These are phyloP conservation scores for Cordyceps pruinosa DNA, from an alignment of 2,329 filamentous ascomycete genomes.

Conservation along the genomic window DNA sequence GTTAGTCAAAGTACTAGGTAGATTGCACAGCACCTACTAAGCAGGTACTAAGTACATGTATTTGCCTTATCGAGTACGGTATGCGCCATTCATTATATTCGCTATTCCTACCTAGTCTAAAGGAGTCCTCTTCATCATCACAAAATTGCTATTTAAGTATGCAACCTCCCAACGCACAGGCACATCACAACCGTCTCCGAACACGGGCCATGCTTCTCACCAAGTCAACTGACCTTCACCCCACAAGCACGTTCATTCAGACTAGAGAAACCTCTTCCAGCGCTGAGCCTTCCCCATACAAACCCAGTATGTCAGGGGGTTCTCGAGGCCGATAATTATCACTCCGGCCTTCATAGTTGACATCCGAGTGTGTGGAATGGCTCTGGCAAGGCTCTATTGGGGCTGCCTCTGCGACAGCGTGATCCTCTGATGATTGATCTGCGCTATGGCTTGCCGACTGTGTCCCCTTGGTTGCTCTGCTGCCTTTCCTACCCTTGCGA, in stretches of 20 bases:
- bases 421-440: constrained; percentile 20
- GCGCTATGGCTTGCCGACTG: constrained; percentile 16
- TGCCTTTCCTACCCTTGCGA: constrained; percentile 78
- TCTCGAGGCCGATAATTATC: constrained; percentile 23
- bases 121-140: too few species aligned
- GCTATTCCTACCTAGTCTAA: too few species aligned
- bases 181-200: neutral
- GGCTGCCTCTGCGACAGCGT: constrained; percentile 12
- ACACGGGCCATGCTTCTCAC: neutral
- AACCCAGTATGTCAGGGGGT: constrained; percentile 14
- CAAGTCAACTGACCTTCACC: neutral
- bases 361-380: constrained; percentile 34
- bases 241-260: neutral
- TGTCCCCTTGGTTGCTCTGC: constrained; percentile 41
- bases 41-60: too few species aligned
- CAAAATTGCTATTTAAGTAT: too few species aligned
- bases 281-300: neutral
- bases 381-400: constrained; percentile 22
- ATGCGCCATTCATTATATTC: too few species aligned
- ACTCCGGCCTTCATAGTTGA: constrained; percentile 31
- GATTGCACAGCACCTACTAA: too few species aligned
- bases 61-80: too few species aligned
- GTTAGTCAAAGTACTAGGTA: too few species aligned
- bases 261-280: neutral
- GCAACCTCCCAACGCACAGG: neutral